phyloP scores from a whole-genome alignment of 1,284 basidiomycete species.

The Phylloporus sp. region DNA sequence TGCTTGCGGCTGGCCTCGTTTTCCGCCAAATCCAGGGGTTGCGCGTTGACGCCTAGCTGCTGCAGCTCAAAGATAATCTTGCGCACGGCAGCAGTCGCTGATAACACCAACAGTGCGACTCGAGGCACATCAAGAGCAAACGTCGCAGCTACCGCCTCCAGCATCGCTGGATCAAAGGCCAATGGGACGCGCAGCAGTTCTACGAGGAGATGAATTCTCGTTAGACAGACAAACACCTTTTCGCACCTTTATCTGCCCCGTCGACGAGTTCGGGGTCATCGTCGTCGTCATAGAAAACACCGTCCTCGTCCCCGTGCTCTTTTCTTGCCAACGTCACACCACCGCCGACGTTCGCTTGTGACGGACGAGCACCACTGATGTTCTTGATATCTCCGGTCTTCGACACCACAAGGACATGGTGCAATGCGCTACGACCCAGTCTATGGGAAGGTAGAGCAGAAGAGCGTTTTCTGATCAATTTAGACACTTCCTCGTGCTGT shows the following conservation, averaged over 20 bases:
- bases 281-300: conserved; percentile 23
- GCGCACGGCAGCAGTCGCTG: conserved; percentile 59
- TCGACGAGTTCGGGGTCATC: conserved; percentile 27
- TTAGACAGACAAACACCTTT: background rate
- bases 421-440: conserved; percentile 43
- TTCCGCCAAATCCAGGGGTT: conserved; percentile 56
- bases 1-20: conserved; percentile 47
- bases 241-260: conserved; percentile 31
- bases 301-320: conserved; percentile 17
- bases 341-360: background rate
- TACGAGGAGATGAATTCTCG: conserved; percentile 30
- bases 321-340: background rate
- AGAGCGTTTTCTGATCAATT: conserved; percentile 43
- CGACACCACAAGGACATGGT: conserved; percentile 66
- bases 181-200: conserved; percentile 51
- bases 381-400: conserved; percentile 55
- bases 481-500: conserved; percentile 47
- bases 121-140: conserved; percentile 76
- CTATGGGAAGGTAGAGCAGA: conserved; percentile 31
- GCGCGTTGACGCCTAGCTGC: conserved; percentile 68
- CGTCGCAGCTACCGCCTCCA: conserved; percentile 70
- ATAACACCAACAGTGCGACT: conserved; percentile 67
- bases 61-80: conserved; percentile 66
- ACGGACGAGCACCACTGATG: conserved; percentile 40
- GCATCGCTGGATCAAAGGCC: conserved; percentile 53